A percentile compares a stretch with the other conserved stretches of the same genome.
These are phyloP conservation scores for Sindora glabra DNA, from an alignment of 306 rosid genomes.

Conservation along the genomic window DNA sequence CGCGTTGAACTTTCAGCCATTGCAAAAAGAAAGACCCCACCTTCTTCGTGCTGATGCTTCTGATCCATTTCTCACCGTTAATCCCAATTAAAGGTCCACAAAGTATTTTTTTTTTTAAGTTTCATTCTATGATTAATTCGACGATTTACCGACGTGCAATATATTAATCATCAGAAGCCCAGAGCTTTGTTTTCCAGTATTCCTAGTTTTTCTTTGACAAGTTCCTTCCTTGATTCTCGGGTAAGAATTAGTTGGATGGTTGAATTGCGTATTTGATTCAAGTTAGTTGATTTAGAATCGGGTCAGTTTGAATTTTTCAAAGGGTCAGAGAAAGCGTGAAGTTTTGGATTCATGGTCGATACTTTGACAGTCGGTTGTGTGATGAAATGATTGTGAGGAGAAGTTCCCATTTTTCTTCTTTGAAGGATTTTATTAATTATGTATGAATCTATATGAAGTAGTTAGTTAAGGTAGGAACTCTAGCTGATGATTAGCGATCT, in stretches of 20 bases:
- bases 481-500: slow-evolving; percentile 15
- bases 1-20: slow-evolving; percentile 62
- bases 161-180: background rate
- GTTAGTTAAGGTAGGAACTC: slow-evolving; percentile 14
- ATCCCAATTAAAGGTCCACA: slow-evolving; percentile 18
- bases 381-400: too few species aligned
- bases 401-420: too few species aligned
- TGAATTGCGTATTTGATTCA: too few species aligned
- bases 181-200: slow-evolving; percentile 4
- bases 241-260: too few species aligned
- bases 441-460: slow-evolving; percentile 28
- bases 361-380: too few species aligned
- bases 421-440: too few species aligned
- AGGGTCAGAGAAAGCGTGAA: too few species aligned
- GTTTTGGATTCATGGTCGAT: too few species aligned
- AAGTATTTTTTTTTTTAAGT: slow-evolving; percentile 13
- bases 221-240: background rate
- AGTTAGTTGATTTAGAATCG: too few species aligned
- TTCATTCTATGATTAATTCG: background rate
- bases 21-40: background rate
- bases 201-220: slow-evolving; percentile 1
- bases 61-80: slow-evolving; percentile 7
- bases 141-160: slow-evolving; percentile 4
- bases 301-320: too few species aligned
- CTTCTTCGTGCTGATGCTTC: slow-evolving; percentile 25